phyloP scores from a whole-genome alignment of 2,329 filamentous ascomycete genomes.

The Alternaria angustiovoidea region DNA sequence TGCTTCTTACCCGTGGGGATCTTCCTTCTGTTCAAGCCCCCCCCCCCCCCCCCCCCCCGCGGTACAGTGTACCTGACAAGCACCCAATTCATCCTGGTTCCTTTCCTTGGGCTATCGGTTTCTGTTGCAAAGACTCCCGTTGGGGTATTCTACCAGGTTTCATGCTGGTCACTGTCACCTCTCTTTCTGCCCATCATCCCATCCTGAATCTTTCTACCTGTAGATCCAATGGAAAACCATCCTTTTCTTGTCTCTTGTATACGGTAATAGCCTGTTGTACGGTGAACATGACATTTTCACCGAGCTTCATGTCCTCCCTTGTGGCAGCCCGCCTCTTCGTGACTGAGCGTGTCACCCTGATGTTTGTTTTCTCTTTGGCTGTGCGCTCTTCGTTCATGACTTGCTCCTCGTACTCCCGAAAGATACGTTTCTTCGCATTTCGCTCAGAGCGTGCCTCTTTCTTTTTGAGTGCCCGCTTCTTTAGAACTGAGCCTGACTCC shows the following conservation, averaged over 20 bases:
- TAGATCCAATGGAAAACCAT: not conserved
- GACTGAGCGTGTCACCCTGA: not conserved
- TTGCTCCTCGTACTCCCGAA: not conserved
- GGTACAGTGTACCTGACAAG: not conserved
- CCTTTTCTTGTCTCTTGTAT: not conserved
- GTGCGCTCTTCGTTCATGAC: not conserved
- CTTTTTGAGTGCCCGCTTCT: not conserved
- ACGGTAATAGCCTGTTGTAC: not conserved
- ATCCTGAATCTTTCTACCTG: not conserved
- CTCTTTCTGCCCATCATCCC: not conserved
- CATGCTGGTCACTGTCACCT: not conserved
- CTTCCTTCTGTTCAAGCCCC: too few species aligned
- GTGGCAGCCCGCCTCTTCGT: not conserved
- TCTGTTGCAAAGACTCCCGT: not conserved
- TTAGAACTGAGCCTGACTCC: not conserved
- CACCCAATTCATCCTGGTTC: not conserved
- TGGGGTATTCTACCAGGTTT: not conserved
- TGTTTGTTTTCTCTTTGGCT: not conserved
- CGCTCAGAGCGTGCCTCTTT: not conserved
- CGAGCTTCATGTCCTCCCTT: not conserved
- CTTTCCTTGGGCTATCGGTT: not conserved
- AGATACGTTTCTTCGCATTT: not conserved
- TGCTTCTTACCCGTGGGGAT: too few species aligned
- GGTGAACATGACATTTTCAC: not conserved
- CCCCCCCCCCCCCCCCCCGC: not conserved